These are phyloP conservation scores for Zasmidium citrigriseum DNA, from an alignment of 2,329 filamentous ascomycete genomes.

Conservation along the genomic window DNA sequence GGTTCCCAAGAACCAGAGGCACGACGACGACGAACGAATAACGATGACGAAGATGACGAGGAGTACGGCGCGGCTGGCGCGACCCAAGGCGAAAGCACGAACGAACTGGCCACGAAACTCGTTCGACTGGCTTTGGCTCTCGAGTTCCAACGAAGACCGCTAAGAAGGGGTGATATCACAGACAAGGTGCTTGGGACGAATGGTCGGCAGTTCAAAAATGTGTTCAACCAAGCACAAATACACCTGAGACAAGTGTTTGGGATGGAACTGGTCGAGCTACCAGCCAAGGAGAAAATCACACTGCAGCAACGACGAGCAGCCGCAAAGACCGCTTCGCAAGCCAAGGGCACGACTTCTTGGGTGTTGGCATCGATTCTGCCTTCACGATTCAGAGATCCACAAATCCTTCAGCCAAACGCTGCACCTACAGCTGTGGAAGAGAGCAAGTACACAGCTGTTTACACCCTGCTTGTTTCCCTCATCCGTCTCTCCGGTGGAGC, in stretches of 20 bases:
- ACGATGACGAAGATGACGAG: conserved; percentile 22
- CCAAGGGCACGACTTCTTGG: conserved; percentile 57
- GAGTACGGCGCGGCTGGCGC: conserved; percentile 22
- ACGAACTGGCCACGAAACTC: conserved; percentile 60
- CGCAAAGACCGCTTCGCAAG: conserved; percentile 55
- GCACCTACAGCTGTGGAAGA: conserved; percentile 68
- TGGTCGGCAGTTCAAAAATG: conserved; percentile 69
- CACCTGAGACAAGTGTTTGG: conserved; percentile 74
- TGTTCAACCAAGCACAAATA: conserved; percentile 76
- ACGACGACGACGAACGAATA: conserved; percentile 30
- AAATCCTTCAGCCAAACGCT: conserved; percentile 68
- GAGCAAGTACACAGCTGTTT: conserved; percentile 78
- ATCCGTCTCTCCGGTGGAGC: conserved; percentile 72
- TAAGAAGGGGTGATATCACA: conserved; percentile 60
- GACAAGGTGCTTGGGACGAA: conserved; percentile 70
- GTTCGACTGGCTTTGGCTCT: conserved; percentile 62
- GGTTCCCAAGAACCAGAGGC: conserved; percentile 30
- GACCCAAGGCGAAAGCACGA: conserved; percentile 32
- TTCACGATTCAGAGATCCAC: conserved; percentile 60
- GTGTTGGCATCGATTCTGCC: conserved; percentile 76
- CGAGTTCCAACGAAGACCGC: conserved; percentile 60
- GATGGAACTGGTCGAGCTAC: conserved; percentile 89
- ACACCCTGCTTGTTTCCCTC: conserved; percentile 75
- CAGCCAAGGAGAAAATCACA: conserved; percentile 76
- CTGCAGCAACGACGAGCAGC: conserved; percentile 73